These are phyloP conservation scores for Guillardia theta DNA, from an alignment of 78 protist genomes.

Conservation along the genomic window DNA sequence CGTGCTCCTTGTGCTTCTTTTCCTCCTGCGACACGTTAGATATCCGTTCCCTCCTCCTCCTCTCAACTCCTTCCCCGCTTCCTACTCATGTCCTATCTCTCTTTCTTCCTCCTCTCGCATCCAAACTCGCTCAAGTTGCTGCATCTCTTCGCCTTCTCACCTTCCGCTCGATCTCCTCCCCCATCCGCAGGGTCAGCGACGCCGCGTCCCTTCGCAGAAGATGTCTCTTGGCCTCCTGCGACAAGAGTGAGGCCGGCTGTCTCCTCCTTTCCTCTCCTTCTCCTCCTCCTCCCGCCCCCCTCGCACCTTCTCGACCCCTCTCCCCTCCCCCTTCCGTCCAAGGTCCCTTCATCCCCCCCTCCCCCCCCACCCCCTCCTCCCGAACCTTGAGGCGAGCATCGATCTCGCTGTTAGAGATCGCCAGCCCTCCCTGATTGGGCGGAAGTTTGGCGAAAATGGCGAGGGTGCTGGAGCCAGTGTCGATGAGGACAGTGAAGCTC, in stretches of 20 bases:
- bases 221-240: background rate
- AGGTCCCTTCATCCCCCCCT: background rate
- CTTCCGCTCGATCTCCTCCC: background rate
- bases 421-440: background rate
- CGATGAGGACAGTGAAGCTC: background rate
- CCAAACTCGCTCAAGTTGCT: too few species aligned
- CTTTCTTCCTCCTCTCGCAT: too few species aligned
- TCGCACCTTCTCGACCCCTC: background rate
- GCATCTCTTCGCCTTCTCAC: too few species aligned
- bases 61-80: too few species aligned
- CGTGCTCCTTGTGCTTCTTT: background rate
- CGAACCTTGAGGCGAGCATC: background rate
- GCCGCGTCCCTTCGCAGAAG: background rate
- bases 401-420: background rate
- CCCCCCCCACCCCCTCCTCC: background rate
- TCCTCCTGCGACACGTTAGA: too few species aligned
- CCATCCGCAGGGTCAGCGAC: background rate
- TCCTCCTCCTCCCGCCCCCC: background rate
- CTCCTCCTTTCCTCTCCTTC: too few species aligned
- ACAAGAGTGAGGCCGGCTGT: background rate
- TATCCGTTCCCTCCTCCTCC: too few species aligned
- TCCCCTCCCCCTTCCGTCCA: too few species aligned
- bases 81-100: too few species aligned
- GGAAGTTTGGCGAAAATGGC: background rate
- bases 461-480: slow-evolving; percentile 16